Conservation (phyloP, 805 yeast species). For the Kazachstania taianensis region DNA sequence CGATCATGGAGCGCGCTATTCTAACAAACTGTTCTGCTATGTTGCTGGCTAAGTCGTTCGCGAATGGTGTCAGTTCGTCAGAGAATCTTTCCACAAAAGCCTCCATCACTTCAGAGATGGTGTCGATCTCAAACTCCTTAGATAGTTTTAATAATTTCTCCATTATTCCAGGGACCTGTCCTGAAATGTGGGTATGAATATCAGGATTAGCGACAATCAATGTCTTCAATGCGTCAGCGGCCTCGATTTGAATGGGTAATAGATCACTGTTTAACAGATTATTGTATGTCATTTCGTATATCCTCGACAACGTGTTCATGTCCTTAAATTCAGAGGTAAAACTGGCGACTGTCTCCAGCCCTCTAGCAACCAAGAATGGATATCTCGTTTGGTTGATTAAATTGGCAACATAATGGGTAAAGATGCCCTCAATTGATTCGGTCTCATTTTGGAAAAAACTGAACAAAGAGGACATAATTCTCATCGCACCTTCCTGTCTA, state of each 20-base stretch:
- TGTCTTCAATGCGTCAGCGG: constrained; percentile 80
- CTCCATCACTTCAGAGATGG: constrained; percentile 85
- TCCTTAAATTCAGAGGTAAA: constrained; percentile 29
- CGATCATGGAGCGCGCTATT: constrained; percentile 47
- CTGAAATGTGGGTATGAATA: constrained; percentile 59
- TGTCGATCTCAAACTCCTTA: constrained; percentile 74
- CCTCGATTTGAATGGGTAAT: constrained; percentile 74
- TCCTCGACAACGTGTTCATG: constrained; percentile 31
- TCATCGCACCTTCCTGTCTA: constrained; percentile 71
- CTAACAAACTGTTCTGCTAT: constrained; percentile 52
- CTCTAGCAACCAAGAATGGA: constrained; percentile 63
- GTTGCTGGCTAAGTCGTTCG: constrained; percentile 50
- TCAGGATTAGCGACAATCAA: constrained; percentile 50
- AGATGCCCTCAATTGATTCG: constrained; percentile 54
- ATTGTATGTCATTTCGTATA: constrained; percentile 33
- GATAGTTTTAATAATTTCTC: constrained; percentile 67
- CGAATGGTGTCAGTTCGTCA: constrained; percentile 82
- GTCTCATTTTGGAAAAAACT: constrained; percentile 22
- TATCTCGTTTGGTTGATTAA: constrained; percentile 42
- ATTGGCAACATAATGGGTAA: constrained; percentile 53
- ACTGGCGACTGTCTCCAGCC: constrained; percentile 47
- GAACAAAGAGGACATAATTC: constrained; percentile 67
- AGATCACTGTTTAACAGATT: constrained; percentile 36
- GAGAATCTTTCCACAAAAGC: constrained; percentile 85
- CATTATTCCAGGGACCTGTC: constrained; percentile 72